Percentiles rank a stretch among this genome's conserved stretches.
phyloP scores from a whole-genome alignment of 164 flowering plant genomes.

The Liquidambar formosana region DNA sequence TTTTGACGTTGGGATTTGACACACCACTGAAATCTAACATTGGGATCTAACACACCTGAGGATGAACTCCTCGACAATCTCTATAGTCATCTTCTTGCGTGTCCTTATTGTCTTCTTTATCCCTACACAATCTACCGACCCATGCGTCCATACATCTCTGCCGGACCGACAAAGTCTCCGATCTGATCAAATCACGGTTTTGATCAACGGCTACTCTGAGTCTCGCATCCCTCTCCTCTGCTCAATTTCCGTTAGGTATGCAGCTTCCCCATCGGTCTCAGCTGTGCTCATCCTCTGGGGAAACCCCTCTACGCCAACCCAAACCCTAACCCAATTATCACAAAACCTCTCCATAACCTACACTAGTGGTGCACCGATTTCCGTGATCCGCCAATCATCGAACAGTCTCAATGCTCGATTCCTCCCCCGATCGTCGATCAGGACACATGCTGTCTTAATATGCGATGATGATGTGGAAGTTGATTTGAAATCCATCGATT shows the following conservation, averaged over 20 bases:
- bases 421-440: slow-evolving; percentile 55
- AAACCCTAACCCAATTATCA: slow-evolving; percentile 44
- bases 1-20: too few species aligned
- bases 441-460: slow-evolving; percentile 67
- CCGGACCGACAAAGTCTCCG: slow-evolving; percentile 38
- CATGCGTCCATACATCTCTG: slow-evolving; percentile 31
- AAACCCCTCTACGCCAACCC: slow-evolving; percentile 62
- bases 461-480: slow-evolving; percentile 88
- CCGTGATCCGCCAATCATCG: slow-evolving; percentile 45
- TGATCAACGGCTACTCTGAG: slow-evolving; percentile 85
- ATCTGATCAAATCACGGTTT: slow-evolving; percentile 68
- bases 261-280: slow-evolving; percentile 56
- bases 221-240: slow-evolving; percentile 74
- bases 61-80: too few species aligned
- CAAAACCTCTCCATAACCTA: slow-evolving; percentile 41
- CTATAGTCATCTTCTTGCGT: too few species aligned
- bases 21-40: too few species aligned
- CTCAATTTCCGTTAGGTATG: slow-evolving; percentile 59
- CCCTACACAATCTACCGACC: slow-evolving; percentile 11
- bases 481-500: slow-evolving; percentile 49
- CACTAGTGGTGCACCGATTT: slow-evolving; percentile 44
- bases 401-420: slow-evolving; percentile 69
- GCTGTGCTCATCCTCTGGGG: slow-evolving; percentile 81
- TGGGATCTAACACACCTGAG: too few species aligned
- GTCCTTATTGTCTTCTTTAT: background rate